Percentiles rank a stretch among this genome's conserved stretches.
Evolutionary conservation across 345 rosid species (phyloP).

Genomic region (Reutealis trisperma): DNA sequence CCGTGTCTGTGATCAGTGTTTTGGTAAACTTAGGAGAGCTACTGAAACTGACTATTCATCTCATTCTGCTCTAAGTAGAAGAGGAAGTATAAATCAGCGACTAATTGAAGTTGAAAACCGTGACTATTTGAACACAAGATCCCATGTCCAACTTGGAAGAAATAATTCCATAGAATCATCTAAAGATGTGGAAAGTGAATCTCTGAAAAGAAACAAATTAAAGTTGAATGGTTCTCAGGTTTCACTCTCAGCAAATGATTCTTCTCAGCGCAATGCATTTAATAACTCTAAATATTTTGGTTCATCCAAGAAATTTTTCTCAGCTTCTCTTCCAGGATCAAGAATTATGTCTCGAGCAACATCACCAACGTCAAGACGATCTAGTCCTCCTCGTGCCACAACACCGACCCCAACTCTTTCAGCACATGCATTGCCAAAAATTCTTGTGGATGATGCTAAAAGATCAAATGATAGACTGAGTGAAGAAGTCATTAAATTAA

Average conservation of each 20-base stretch:
- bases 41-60: constrained; percentile 32
- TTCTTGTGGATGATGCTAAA: constrained; percentile 45
- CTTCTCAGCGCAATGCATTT: constrained; percentile 19
- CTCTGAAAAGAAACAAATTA: constrained; percentile 24
- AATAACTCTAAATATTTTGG: constrained; percentile 34
- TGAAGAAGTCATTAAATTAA: constrained; percentile 56
- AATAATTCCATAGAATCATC: constrained; percentile 25
- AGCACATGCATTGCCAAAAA: constrained; percentile 41
- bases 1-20: constrained; percentile 69
- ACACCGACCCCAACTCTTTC: constrained; percentile 41
- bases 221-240: constrained; percentile 18
- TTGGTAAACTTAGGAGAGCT: constrained; percentile 45
- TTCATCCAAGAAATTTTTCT: constrained; percentile 15
- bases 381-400: constrained; percentile 50
- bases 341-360: constrained; percentile 18
- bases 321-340: constrained; percentile 17
- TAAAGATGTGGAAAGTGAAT: constrained; percentile 19
- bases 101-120: constrained; percentile 36
- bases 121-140: constrained; percentile 29
- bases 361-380: constrained; percentile 20
- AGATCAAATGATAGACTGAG: constrained; percentile 39
- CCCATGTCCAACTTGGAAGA: constrained; percentile 37
- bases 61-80: constrained; percentile 37
- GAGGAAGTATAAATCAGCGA: constrained; percentile 44
- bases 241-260: constrained; percentile 17